phyloP scores from a whole-genome alignment of 1,139 yeast species.

The Sugiyamaella sp. region DNA sequence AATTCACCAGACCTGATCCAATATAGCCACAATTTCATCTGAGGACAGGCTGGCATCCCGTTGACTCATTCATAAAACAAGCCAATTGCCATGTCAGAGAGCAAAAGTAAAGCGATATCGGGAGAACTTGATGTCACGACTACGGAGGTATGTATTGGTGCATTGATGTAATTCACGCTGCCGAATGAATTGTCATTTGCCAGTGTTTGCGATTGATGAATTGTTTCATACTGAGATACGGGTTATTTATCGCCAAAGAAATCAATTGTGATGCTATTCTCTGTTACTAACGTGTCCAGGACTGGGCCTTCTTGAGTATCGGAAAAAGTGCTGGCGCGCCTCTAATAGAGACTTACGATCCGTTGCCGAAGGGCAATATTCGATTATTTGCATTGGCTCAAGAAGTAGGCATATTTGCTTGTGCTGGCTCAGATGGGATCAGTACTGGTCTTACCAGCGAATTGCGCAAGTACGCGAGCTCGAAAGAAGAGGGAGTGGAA shows the following conservation, averaged over 20 bases:
- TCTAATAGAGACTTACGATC: conserved; percentile 24
- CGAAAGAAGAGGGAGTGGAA: conserved; percentile 2
- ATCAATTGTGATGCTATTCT: too few species aligned
- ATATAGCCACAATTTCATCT: too few species aligned
- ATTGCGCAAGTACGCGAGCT: conserved; percentile 21
- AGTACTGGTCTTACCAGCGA: conserved; percentile 27
- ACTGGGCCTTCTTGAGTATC: conserved; percentile 33
- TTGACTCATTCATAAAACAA: background rate
- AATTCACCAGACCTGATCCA: background rate
- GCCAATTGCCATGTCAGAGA: background rate
- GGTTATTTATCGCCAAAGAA: too few species aligned
- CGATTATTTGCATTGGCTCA: conserved; percentile 31
- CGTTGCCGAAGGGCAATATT: conserved; percentile 25
- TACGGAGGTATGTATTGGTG: conserved; percentile 4
- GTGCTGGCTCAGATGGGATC: conserved; percentile 31
- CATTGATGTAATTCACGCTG: too few species aligned
- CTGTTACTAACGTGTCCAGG: conserved; percentile 26
- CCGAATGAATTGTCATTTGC: too few species aligned
- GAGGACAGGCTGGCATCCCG: background rate
- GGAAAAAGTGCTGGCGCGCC: conserved; percentile 31
- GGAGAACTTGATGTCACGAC: background rate
- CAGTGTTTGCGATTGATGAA: background rate
- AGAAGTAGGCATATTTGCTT: conserved; percentile 28
- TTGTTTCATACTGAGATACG: background rate
- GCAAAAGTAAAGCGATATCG: background rate